phyloP scores from a whole-genome alignment of 768 basidiomycete genomes.

The Hygrocybe coccinea region DNA sequence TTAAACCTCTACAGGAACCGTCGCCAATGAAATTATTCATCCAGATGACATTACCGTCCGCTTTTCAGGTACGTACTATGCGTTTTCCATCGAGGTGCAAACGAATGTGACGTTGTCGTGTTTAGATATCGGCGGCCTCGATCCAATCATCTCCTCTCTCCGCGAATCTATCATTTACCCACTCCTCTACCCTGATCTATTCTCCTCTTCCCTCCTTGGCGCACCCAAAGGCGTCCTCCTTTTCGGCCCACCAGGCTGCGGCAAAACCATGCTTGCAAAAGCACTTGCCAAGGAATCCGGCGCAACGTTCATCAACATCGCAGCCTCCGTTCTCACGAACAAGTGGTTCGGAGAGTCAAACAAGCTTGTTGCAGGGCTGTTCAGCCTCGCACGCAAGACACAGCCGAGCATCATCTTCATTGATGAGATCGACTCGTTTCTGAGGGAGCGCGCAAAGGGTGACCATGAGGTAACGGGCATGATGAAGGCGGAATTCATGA shows the following conservation, averaged over 20 bases:
- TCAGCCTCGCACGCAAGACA: constrained; percentile 88
- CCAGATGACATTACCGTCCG: constrained; percentile 79
- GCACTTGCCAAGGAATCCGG: constrained; percentile 96
- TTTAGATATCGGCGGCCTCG: constrained; percentile 89
- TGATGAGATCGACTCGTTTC: constrained; percentile 95
- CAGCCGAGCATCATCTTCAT: constrained; percentile 98
- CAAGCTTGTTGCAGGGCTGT: constrained; percentile 91
- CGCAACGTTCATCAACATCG: constrained; percentile 92
- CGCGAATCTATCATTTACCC: constrained; percentile 96
- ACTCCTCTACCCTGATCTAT: constrained; percentile 83
- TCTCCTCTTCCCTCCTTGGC: constrained; percentile 75
- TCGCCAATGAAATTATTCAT: constrained; percentile 89
- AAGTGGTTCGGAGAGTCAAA: constrained; percentile 90
- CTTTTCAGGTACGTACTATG: constrained; percentile 58
- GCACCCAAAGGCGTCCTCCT: constrained; percentile 96
- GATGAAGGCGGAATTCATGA: constrained; percentile 98
- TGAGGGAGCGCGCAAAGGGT: constrained; percentile 78
- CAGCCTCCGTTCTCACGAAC: constrained; percentile 67
- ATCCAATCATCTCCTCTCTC: constrained; percentile 81
- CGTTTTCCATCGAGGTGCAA: constrained; percentile 1
- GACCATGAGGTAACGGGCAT: constrained; percentile 98
- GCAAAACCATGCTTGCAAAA: constrained; percentile 99
- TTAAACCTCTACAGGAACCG: constrained; percentile 50
- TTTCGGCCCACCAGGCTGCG: constrained; percentile 96
- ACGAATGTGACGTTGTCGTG: constrained; percentile 14